Conservation (phyloP, 352 stramenopile species). For the Pythium grandisporangium region DNA sequence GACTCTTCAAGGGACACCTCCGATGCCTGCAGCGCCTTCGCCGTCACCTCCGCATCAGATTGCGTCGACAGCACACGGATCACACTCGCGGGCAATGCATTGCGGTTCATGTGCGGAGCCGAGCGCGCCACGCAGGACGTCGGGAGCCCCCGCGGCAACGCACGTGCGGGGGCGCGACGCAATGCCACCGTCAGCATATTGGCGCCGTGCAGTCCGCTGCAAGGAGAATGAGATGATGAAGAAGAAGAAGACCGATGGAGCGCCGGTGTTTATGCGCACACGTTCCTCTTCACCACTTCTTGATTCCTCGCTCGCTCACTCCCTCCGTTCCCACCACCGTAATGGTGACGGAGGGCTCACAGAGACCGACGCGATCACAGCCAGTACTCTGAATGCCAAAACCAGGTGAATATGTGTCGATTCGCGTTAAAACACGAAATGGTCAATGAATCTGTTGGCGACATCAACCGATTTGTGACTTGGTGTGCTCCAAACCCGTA, state of each 20-base stretch:
- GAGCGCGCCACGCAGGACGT: slow-evolving; percentile 6
- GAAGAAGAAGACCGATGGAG: no score
- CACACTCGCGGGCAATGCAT: slow-evolving; percentile 14
- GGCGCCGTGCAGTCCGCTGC: background rate
- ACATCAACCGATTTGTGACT: background rate
- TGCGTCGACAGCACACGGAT: slow-evolving; percentile 57
- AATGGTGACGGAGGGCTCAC: slow-evolving; percentile 5
- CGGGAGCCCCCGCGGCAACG: slow-evolving; percentile 1
- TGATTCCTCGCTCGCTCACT: no score
- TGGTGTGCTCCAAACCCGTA: background rate
- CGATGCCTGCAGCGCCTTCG: slow-evolving; percentile 21
- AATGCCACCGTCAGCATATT: slow-evolving; percentile 15
- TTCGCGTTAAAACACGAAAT: no score
- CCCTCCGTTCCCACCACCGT: slow-evolving; percentile 2
- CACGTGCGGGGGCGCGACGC: slow-evolving; percentile 6
- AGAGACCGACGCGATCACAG: no score
- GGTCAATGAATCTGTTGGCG: background rate
- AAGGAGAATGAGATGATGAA: no score
- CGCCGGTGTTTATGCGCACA: no score
- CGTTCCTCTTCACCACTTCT: no score
- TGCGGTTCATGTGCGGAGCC: slow-evolving; percentile 5
- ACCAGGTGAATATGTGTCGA: no score
- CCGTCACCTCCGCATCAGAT: slow-evolving; percentile 31
- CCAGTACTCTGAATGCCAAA: no score
- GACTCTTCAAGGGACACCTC: slow-evolving; percentile 4